A percentile compares a stretch with the other conserved stretches of the same genome.
phyloP scores from a whole-genome alignment of 495 filamentous ascomycete species.

The Podospora conica region DNA sequence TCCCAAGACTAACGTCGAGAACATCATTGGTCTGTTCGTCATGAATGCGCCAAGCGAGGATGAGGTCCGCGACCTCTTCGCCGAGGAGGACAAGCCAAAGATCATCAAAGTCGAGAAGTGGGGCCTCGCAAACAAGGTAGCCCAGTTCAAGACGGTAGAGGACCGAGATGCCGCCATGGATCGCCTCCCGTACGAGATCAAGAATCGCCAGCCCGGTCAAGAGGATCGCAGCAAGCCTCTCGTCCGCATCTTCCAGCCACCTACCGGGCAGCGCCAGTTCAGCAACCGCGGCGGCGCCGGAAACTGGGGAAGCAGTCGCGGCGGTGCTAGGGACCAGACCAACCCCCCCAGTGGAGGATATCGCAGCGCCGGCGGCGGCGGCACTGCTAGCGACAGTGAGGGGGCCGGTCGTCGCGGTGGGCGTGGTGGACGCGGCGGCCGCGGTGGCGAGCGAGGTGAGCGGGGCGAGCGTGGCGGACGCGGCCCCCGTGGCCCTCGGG shows the following conservation, averaged over 20 bases:
- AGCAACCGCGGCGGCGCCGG: constrained; percentile 58
- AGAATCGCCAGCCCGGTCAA: constrained; percentile 48
- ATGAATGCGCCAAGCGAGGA: constrained; percentile 71
- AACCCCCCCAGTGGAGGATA: constrained; percentile 56
- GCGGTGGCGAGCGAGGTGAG: constrained; percentile 35
- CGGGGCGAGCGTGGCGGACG: constrained; percentile 39
- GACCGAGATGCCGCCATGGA: constrained; percentile 71
- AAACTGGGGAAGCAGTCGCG: constrained; percentile 66
- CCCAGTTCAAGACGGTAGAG: constrained; percentile 68
- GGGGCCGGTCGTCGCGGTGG: constrained; percentile 57
- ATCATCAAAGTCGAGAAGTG: constrained; percentile 72
- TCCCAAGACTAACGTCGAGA: constrained; percentile 37
- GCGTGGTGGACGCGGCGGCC: constrained; percentile 54
- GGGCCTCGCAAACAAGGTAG: constrained; percentile 69
- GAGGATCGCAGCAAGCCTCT: constrained; percentile 66
- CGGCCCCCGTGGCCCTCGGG: constrained; percentile 53
- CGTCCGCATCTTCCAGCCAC: constrained; percentile 72
- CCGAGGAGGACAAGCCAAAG: constrained; percentile 73
- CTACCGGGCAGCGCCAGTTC: constrained; percentile 40
- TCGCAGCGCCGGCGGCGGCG: constrained; percentile 58
- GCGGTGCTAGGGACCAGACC: constrained; percentile 35
- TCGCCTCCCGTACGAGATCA: constrained; percentile 65
- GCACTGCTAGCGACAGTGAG: constrained; percentile 73
- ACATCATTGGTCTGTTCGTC: constrained; percentile 74
- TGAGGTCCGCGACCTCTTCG: constrained; percentile 69